Conservation (phyloP, 441 rosid species). For the Populus hybrid region DNA sequence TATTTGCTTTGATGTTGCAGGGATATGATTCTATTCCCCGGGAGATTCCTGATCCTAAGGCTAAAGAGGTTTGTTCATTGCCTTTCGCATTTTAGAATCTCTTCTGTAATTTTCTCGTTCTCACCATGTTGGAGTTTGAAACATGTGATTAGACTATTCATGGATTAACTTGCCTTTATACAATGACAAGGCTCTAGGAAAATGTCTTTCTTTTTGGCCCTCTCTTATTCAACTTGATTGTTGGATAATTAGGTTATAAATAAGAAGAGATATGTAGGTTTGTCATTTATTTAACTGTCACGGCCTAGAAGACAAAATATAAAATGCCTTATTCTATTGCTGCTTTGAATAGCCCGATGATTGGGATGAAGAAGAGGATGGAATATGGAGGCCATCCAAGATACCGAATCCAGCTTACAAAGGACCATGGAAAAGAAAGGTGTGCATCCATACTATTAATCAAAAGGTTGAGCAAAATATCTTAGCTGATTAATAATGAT, state of each 20-base stretch:
- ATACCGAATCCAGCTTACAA: slow-evolving; percentile 78
- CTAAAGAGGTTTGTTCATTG: slow-evolving; percentile 54
- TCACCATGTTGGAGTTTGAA: background rate
- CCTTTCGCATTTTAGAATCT: background rate
- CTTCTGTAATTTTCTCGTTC: background rate
- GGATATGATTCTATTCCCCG: slow-evolving; percentile 63
- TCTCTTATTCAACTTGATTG: background rate
- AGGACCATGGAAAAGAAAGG: slow-evolving; percentile 91
- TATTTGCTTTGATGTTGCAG: slow-evolving; percentile 38
- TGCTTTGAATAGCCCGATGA: slow-evolving; percentile 51
- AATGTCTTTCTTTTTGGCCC: no score
- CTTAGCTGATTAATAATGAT: slow-evolving; percentile 7
- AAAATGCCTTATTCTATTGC: slow-evolving; percentile 2
- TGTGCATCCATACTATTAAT: slow-evolving; percentile 15
- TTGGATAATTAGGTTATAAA: background rate
- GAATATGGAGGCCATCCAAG: slow-evolving; percentile 69
- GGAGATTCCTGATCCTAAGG: slow-evolving; percentile 68
- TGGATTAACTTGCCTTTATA: background rate
- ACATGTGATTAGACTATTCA: background rate
- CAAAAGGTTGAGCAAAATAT: background rate
- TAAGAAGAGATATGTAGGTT: background rate
- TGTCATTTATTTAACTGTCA: background rate
- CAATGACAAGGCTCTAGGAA: background rate
- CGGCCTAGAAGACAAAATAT: background rate
- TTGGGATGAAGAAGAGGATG: slow-evolving; percentile 85